phyloP scores from a whole-genome alignment of 1,139 yeast species.

The Debaryomyces sp. region DNA sequence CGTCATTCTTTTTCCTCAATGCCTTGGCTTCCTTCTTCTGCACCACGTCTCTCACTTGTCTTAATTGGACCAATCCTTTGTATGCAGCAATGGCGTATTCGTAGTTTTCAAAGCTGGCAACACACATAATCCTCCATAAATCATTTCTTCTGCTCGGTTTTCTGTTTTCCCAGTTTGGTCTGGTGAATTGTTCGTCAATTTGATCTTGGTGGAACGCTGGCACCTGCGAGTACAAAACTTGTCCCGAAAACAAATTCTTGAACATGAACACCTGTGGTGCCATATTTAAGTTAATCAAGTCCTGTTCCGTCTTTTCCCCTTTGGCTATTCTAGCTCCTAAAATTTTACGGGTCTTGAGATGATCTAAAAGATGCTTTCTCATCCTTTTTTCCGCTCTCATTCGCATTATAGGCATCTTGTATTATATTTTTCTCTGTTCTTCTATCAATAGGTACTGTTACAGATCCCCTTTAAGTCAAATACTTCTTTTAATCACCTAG shows the following conservation, averaged over 20 bases:
- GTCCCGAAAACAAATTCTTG: slow-evolving; percentile 86
- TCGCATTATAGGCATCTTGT: slow-evolving; percentile 43
- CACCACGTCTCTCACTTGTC: slow-evolving; percentile 68
- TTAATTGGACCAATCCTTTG: slow-evolving; percentile 71
- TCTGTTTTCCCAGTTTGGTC: slow-evolving; percentile 89
- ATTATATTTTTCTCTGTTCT: not conserved
- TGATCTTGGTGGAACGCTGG: slow-evolving; percentile 74
- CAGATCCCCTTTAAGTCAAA: slow-evolving; percentile 3
- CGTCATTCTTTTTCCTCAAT: slow-evolving; percentile 72
- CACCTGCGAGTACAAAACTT: slow-evolving; percentile 84
- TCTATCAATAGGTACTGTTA: slow-evolving; percentile 1
- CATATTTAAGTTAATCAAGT: slow-evolving; percentile 35
- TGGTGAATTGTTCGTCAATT: slow-evolving; percentile 67
- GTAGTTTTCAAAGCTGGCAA: slow-evolving; percentile 67
- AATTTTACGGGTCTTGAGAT: slow-evolving; percentile 46
- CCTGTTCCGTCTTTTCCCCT: slow-evolving; percentile 38
- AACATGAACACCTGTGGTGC: slow-evolving; percentile 86
- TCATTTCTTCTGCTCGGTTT: slow-evolving; percentile 80
- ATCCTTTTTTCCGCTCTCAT: slow-evolving; percentile 52
- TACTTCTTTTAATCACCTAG: not conserved
- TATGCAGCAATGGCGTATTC: slow-evolving; percentile 74
- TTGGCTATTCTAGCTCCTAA: slow-evolving; percentile 50
- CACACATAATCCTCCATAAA: slow-evolving; percentile 90
- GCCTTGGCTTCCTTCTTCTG: slow-evolving; percentile 62
- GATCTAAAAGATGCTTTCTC: slow-evolving; percentile 53